phyloP scores from a whole-genome alignment of 352 stramenopile genomes.

The Albugo laibachii region DNA sequence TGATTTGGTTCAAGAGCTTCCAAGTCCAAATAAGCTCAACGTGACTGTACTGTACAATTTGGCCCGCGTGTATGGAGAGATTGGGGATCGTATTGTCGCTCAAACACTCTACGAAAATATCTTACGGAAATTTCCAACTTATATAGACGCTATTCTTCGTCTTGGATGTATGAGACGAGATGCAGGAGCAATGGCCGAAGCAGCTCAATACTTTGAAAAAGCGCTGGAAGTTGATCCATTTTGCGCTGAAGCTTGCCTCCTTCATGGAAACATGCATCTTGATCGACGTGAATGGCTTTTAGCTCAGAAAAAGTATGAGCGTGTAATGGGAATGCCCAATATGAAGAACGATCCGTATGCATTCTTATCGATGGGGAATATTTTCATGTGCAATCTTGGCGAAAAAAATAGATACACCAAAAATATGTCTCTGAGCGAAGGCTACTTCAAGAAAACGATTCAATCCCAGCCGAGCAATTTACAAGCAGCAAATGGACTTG shows the following conservation, averaged over 20 bases:
- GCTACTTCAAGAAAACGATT: constrained; percentile 93
- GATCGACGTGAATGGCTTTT: constrained; percentile 89
- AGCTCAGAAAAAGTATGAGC: constrained; percentile 86
- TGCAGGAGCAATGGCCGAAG: constrained; percentile 78
- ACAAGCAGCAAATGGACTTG: constrained; percentile 93
- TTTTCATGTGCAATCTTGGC: constrained; percentile 96
- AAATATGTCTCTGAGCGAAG: constrained; percentile 87
- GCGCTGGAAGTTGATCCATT: constrained; percentile 81
- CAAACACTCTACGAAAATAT: constrained; percentile 89
- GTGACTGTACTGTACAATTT: constrained; percentile 94
- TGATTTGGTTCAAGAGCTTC: constrained; percentile 2
- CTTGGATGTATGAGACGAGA: constrained; percentile 89
- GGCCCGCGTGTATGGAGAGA: constrained; percentile 85
- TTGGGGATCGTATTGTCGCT: constrained; percentile 77
- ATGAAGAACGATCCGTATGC: constrained; percentile 93
- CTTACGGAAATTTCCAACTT: constrained; percentile 81
- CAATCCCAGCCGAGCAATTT: constrained; percentile 85
- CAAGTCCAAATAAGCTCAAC: constrained; percentile 49
- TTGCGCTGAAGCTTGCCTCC: constrained; percentile 82
- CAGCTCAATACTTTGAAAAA: constrained; percentile 84
- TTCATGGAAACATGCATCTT: constrained; percentile 93
- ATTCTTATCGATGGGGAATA: constrained; percentile 93
- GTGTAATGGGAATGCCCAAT: constrained; percentile 88
- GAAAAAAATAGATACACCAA: constrained; percentile 91
- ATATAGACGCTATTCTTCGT: constrained; percentile 88